phyloP scores from a whole-genome alignment of 1,284 basidiomycete species.

The Ceratobasidium sp. region DNA sequence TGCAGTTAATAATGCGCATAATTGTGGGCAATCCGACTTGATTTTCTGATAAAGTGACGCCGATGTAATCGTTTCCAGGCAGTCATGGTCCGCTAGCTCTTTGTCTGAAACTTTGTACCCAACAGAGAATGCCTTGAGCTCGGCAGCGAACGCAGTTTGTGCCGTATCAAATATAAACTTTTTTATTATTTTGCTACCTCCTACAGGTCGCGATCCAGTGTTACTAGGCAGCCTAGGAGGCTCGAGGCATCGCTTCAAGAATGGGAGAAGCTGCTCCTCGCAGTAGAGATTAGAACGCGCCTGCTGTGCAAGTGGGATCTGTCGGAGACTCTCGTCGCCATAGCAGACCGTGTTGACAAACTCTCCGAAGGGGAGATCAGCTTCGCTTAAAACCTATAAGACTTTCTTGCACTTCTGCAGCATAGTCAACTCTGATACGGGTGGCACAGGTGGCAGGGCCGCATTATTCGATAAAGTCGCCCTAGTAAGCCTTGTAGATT shows the following conservation, averaged over 20 bases:
- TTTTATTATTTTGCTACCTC: background rate
- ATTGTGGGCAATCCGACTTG: background rate
- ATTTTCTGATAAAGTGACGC: background rate
- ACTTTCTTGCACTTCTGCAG: background rate
- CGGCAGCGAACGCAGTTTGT: background rate
- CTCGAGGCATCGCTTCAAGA: background rate
- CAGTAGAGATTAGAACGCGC: background rate
- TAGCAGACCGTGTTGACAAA: slow-evolving; percentile 3
- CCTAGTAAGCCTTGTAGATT: background rate
- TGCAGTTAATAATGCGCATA: background rate
- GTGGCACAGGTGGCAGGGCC: background rate
- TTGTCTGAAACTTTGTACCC: background rate
- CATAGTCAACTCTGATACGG: background rate
- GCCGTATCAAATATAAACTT: background rate
- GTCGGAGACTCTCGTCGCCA: background rate
- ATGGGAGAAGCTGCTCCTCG: background rate
- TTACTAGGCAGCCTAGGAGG: background rate
- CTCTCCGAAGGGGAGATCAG: background rate
- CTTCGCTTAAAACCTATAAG: background rate
- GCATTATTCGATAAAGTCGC: background rate
- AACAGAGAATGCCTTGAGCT: slow-evolving; percentile 4
- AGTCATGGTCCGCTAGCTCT: background rate
- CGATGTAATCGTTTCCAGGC: background rate
- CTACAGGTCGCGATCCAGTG: background rate
- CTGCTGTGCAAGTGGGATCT: background rate